These are phyloP conservation scores for Starmerella vaccinii DNA, from an alignment of 805 yeast species.

Conservation along the genomic window DNA sequence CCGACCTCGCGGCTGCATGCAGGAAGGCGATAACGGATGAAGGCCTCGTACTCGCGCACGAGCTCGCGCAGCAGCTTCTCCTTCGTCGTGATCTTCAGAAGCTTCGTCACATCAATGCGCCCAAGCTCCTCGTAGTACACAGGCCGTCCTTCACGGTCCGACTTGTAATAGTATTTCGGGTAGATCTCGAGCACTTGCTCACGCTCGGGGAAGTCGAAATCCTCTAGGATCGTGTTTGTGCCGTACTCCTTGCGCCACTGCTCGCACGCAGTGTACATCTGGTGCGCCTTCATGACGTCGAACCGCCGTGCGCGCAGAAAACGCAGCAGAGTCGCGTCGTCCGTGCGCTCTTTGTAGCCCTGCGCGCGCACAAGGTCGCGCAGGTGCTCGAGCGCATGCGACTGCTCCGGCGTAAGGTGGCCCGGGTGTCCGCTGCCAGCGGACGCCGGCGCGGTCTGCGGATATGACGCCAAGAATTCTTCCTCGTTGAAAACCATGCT, in stretches of 20 bases:
- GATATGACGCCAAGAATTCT: slow-evolving; percentile 41
- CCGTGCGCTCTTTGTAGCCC: slow-evolving; percentile 70
- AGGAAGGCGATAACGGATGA: slow-evolving; percentile 72
- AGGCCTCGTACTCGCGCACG: slow-evolving; percentile 96
- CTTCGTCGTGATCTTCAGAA: slow-evolving; percentile 87
- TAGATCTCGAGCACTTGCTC: slow-evolving; percentile 77
- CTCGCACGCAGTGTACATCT: slow-evolving; percentile 81
- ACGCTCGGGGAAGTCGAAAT: slow-evolving; percentile 89
- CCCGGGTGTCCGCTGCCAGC: slow-evolving; percentile 74
- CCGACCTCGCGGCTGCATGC: slow-evolving; percentile 85
- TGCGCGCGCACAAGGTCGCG: slow-evolving; percentile 46
- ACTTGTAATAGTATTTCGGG: slow-evolving; percentile 96
- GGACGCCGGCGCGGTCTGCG: slow-evolving; percentile 56
- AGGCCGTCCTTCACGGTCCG: slow-evolving; percentile 95
- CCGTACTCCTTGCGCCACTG: slow-evolving; percentile 85
- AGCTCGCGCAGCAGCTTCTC: slow-evolving; percentile 93
- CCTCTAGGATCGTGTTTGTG: slow-evolving; percentile 72
- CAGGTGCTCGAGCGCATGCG: slow-evolving; percentile 46
- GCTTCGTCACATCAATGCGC: slow-evolving; percentile 73
- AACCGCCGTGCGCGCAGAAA: slow-evolving; percentile 94
- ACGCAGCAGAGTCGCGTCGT: slow-evolving; percentile 71
- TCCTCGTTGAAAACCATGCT: slow-evolving; percentile 17
- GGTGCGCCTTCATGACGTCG: slow-evolving; percentile 64
- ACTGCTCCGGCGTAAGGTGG: slow-evolving; percentile 59
- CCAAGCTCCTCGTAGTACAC: slow-evolving; percentile 92